Evolutionary conservation across 768 basidiomycete species (phyloP), one percentile per base, ranked within the genome.

Genomic region (Phanerochaete sordida): DNA sequence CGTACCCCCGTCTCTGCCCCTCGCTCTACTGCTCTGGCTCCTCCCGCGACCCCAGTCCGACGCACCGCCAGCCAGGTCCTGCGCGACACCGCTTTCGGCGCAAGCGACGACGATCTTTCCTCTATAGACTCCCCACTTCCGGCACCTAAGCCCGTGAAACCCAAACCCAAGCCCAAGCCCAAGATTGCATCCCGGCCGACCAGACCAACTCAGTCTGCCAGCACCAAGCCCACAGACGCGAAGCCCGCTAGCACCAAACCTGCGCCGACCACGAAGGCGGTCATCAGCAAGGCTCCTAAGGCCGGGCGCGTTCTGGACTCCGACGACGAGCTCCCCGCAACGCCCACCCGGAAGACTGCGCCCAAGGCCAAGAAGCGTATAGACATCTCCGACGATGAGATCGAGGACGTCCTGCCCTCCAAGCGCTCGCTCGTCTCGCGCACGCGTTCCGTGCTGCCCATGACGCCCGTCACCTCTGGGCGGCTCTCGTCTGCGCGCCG

Each of bases 91-190:
- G 63, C 57, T 1, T 69, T 71, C 23, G 70, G 68, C 16, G 45
- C 62, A 24, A 66, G 65, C 44, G 65, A 67, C 37, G 65, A 68
- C 44, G 70, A 68, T 23, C 65, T 69, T 1, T 71, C 70, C 26
- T 67, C 68, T 0, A 56, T 67, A n/a, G 46, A 58, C 19, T 57
- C 23, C 23, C 59, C 61, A 11, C 59, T 57, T 12, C 45, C 44
- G 39, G 50, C 52, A 9, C 60, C 60, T 11, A 59, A 44, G 16
- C 39, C 48, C 16, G 33, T n/a, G n/a, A n/a, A n/a, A n/a, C n/a
- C n/a, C n/a, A n/a, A n/a, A n/a, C n/a, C n/a, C n/a, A n/a, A n/a
- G n/a, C n/a, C n/a, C n/a, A n/a, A n/a, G n/a, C n/a, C n/a, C n/a
- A n/a, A n/a, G n/a, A n/a, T n/a, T n/a, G n/a, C n/a, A n/a, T n/a